Base-by-base conservation (phyloP, 2,329 filamentous ascomycete species). In the Clonostachys solani region DNA sequence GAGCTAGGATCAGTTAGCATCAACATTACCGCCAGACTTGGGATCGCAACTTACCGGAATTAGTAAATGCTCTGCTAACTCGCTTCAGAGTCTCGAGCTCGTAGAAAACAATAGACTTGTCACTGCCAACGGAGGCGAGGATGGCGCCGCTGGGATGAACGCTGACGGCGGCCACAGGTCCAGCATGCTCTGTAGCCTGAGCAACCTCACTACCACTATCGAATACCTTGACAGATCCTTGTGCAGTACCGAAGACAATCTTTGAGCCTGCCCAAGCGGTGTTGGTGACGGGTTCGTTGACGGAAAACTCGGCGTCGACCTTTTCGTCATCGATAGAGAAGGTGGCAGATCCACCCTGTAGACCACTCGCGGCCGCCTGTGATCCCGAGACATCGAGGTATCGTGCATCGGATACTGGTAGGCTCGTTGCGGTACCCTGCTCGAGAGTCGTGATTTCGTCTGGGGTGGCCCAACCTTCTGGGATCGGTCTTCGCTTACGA, bases 61-160 rank as follows among this genome's bases (percentile, higher is more conserved):
- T 86, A 19, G 84, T 87, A 63, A 86, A 94, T 40, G 92, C 81
- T 55, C 92, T 89, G 47, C 85, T 87, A 42, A 92, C 81, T 23
- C 84, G 80, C 59, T 83, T 80, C 60, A 83, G 75, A 5, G 74
- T 75, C 17, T 76, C 66, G 37, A 96, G 67, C 54, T 97, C 90
- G 66, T 97, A 96, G 52, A 97, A 82, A 3, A 92, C 82, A 60
- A 95, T 91, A 65, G 87, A 92, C 80, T 96, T 96, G 65, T 99
- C 94, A 2, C 83, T 80, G 43, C 92, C 92, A 34, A 94, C 87
- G 0, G 92, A 96, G 3, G 89, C 92, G 42, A 96, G 65, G 48
- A 99, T 82, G 46, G 87, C 81, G 37, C 87, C 88, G 54, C 87
- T 86, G 2, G 94, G 90, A 64, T 99, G 94, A 8, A 92, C 62